Evolutionary conservation across 768 basidiomycete species (phyloP), one percentile per base, ranked within the genome.

Genomic region (Wakefieldia striispora): DNA sequence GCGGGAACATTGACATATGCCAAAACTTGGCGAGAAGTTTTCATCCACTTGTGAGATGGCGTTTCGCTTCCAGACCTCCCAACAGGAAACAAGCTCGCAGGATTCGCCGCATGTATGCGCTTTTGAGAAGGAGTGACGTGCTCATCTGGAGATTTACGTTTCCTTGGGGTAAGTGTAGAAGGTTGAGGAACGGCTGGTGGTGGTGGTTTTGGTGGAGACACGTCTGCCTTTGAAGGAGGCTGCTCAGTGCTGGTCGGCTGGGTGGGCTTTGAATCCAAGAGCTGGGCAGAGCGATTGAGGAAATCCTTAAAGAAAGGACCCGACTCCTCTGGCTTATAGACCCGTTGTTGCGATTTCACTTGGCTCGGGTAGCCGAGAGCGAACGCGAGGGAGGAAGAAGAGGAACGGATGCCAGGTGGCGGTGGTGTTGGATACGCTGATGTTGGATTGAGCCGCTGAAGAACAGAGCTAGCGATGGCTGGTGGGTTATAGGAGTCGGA

Each of bases 361-460:
- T 64, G 60, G 24, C 59, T 67, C 6, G 71, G 73, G 36, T 72
- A 67, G 6, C 84, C 86, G 20, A 91, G 76, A 3, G 89, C 89
- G 63, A 75, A 76, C 5, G 88, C 88, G 48, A 89, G 78, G 12
- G 88, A 90, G 14, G 88, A 90, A 1, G 87, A 86, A 1, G 78
- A 80, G n/a, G 76, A 72, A 33, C 71, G 77, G 35, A 86, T 81
- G 12, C 77, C 76, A 1, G 84, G 84, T 16, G 76, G 75, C 1
- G 86, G 84, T 20, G 84, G 84, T 2, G 87, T 87, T 3, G 86
- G 87, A 68, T 90, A 90, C 2, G 81, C 76, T 4, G 75, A 72
- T 16, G 75, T 74, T n/a, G 86, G 82, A 4, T 74, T 66, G 27
- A 79, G 76, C 13, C 79, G 79, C 49, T 85, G 85, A 45, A 88